These are phyloP conservation scores for Tulasnella sp. DNA, from an alignment of 768 basidiomycete species.

Conservation along the genomic window DNA sequence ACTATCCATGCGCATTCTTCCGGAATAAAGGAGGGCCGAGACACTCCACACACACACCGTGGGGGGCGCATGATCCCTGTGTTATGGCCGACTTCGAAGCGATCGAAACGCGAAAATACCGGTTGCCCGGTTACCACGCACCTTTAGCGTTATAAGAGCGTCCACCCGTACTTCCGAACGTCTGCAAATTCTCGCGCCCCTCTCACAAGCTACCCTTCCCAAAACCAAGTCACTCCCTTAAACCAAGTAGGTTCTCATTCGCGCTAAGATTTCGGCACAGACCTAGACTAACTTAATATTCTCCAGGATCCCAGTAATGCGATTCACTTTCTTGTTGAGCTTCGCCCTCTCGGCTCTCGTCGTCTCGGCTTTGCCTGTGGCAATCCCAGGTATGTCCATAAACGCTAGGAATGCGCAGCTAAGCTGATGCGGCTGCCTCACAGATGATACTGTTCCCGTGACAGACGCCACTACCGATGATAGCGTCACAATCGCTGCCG, in stretches of 20 bases:
- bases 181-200: neutral
- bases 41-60: neutral
- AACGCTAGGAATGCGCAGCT: neutral
- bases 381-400: neutral
- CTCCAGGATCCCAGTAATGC: neutral
- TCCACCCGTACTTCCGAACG: no score
- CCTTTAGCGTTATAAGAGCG: no score
- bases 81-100: neutral
- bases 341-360: neutral
- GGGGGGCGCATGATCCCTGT: neutral
- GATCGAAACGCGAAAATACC: neutral
- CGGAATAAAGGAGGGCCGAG: constrained; percentile 5
- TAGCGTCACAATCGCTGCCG: neutral
- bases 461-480: no score
- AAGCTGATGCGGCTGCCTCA: no score
- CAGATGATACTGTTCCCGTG: no score
- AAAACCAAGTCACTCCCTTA: neutral
- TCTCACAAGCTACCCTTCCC: neutral
- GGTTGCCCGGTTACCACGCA: no score
- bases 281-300: no score
- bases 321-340: neutral
- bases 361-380: neutral
- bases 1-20: neutral
- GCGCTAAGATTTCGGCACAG: neutral
- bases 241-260: neutral